Conservation (phyloP, 805 yeast species). For the Naumovozyma castellii region DNA sequence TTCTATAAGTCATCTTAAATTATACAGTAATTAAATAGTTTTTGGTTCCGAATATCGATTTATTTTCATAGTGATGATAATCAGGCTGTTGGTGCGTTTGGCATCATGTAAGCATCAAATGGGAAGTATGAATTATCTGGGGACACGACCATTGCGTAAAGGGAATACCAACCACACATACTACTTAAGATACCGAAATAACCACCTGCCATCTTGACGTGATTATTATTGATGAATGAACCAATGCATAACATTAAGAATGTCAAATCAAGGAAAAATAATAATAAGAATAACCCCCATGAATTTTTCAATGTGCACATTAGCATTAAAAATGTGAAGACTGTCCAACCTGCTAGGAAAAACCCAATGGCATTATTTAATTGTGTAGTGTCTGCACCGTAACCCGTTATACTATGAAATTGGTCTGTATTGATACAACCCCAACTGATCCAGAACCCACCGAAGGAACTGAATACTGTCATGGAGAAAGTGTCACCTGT, state of each 20-base stretch:
- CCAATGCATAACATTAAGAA: constrained; percentile 45
- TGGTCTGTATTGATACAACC: constrained; percentile 54
- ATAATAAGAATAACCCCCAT: constrained; percentile 48
- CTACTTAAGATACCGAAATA: constrained; percentile 49
- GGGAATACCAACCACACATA: constrained; percentile 51
- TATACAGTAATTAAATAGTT: not conserved
- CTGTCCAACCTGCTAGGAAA: constrained; percentile 52
- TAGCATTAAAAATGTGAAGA: constrained; percentile 51
- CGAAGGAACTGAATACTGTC: constrained; percentile 40
- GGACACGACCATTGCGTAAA: constrained; percentile 54
- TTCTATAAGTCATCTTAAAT: not conserved
- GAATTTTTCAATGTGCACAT: constrained; percentile 51
- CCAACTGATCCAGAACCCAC: constrained; percentile 72
- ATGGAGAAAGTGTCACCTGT: constrained; percentile 71
- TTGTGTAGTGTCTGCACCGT: constrained; percentile 37
- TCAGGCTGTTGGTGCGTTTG: constrained; percentile 33
- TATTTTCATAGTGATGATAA: constrained; percentile 2
- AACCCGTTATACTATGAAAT: constrained; percentile 45
- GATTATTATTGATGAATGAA: constrained; percentile 37
- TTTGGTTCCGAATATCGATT: too few species aligned
- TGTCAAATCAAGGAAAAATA: constrained; percentile 45
- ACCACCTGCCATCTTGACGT: constrained; percentile 50
- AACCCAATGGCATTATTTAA: constrained; percentile 47
- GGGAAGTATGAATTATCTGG: constrained; percentile 49
- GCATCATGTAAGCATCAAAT: constrained; percentile 46